Percentiles rank a stretch among this genome's conserved stretches.
Conservation (phyloP, 371 early-diverging fungal species). For the Coemansia sp. region DNA sequence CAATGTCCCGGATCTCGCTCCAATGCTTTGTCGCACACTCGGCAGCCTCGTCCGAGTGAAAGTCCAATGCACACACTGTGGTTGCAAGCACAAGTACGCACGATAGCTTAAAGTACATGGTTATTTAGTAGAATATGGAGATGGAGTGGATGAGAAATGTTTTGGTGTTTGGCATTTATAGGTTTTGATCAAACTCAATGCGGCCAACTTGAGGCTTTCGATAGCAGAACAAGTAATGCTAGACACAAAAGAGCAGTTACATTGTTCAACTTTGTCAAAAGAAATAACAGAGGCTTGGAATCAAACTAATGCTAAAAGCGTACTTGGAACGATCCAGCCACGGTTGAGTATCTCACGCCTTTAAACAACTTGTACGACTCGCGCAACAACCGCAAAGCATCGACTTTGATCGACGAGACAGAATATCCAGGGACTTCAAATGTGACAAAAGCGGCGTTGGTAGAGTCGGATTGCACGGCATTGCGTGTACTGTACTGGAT, state of each 20-base stretch:
- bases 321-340: slow-evolving; percentile 27
- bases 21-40: slow-evolving; percentile 31
- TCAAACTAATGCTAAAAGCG: slow-evolving; percentile 22
- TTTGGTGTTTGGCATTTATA: too few relatives aligned
- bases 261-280: too few relatives aligned
- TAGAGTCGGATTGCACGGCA: too few relatives aligned
- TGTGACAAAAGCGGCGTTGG: slow-evolving; percentile 23
- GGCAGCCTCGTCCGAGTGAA: slow-evolving; percentile 32
- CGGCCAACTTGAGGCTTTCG: too few relatives aligned
- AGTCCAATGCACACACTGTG: slow-evolving; percentile 19
- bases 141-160: too few relatives aligned
- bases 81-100: background rate
- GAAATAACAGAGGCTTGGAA: too few relatives aligned
- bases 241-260: too few relatives aligned
- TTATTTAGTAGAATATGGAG: background rate
- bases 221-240: too few relatives aligned
- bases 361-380: slow-evolving; percentile 46
- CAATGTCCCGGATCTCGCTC: slow-evolving; percentile 28
- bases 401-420: slow-evolving; percentile 39
- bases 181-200: too few relatives aligned
- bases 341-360: slow-evolving; percentile 42
- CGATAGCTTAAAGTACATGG: slow-evolving; percentile 1
- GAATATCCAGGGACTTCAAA: slow-evolving; percentile 38
- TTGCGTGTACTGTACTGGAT: slow-evolving; percentile 19
- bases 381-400: slow-evolving; percentile 25